Conservation (phyloP, 1,284 basidiomycete species). For the Sporisorium sorghi region DNA sequence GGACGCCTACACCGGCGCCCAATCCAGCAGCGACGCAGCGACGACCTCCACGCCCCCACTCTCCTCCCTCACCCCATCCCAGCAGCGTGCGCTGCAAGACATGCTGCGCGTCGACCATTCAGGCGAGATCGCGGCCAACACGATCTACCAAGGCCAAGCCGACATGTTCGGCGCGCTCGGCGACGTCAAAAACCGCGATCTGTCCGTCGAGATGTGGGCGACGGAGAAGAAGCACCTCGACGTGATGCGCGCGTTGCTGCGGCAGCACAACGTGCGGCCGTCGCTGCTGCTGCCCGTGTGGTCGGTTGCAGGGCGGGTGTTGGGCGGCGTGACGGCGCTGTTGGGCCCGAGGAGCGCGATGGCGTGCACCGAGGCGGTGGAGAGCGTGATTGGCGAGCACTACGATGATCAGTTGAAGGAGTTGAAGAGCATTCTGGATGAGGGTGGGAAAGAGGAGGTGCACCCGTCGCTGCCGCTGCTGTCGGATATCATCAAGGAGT, state of each 20-base stretch:
- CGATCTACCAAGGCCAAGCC: constrained; percentile 68
- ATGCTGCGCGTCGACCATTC: constrained; percentile 69
- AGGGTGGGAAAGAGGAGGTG: constrained; percentile 30
- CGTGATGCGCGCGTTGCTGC: constrained; percentile 84
- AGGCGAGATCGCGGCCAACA: constrained; percentile 68
- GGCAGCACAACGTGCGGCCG: constrained; percentile 85
- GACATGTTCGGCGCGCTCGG: constrained; percentile 62
- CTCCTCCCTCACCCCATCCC: constrained; percentile 40
- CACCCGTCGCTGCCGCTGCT: constrained; percentile 82
- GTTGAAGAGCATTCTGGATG: constrained; percentile 40
- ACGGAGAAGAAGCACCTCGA: constrained; percentile 91
- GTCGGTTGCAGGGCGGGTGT: constrained; percentile 83
- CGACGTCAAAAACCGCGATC: constrained; percentile 49
- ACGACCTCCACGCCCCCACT: constrained; percentile 42
- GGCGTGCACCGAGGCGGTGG: constrained; percentile 97
- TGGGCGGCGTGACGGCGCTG: constrained; percentile 86
- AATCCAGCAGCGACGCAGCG: constrained; percentile 6
- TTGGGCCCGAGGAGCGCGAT: constrained; percentile 94
- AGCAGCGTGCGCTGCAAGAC: constrained; percentile 51
- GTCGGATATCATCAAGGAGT: constrained; percentile 81
- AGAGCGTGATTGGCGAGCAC: constrained; percentile 96
- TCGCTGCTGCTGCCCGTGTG: constrained; percentile 86
- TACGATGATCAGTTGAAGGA: constrained; percentile 79
- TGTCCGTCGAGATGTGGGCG: constrained; percentile 92
- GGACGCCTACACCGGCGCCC: constrained; percentile 46